Percentiles rank a stretch among this genome's conserved stretches.
Conservation (phyloP, 164 flowering plant genomes). For the Echeveria elegans region DNA sequence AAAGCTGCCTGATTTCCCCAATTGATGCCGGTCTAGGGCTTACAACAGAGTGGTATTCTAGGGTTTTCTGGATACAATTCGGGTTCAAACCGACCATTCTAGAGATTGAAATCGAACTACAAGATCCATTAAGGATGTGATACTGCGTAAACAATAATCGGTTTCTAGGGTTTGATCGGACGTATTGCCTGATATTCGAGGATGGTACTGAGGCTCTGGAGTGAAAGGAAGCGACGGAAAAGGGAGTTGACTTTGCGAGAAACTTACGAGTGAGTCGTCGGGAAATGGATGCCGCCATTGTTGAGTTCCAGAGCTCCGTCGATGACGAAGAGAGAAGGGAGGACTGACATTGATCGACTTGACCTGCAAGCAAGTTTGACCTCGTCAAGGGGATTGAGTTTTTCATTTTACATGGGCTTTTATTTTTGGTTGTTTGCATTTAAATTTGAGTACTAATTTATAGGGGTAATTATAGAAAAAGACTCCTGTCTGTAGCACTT, state of each 20-base stretch:
- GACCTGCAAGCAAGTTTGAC: background rate
- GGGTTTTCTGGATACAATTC: conserved; percentile 9
- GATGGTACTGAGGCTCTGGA: background rate
- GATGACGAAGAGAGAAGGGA: background rate
- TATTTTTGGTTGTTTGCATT: too few relatives aligned
- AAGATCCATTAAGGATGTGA: background rate
- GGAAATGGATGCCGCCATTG: too few relatives aligned
- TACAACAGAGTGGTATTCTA: conserved; percentile 13
- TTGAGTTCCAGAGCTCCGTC: too few relatives aligned
- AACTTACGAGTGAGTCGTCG: conserved; percentile 19
- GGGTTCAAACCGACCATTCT: conserved; percentile 25
- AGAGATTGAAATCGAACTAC: background rate
- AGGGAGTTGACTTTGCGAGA: conserved; percentile 8
- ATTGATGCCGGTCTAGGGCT: too few relatives aligned
- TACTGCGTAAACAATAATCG: background rate
- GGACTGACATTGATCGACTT: background rate
- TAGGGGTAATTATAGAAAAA: too few relatives aligned
- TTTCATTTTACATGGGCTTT: too few relatives aligned
- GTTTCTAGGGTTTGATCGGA: conserved; percentile 3
- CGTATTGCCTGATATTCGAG: background rate
- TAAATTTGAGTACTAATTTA: too few relatives aligned
- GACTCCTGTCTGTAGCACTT: too few relatives aligned
- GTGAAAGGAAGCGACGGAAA: background rate
- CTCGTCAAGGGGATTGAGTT: too few relatives aligned
- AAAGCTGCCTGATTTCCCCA: too few relatives aligned